Percentiles rank a stretch among this genome's conserved stretches.
phyloP scores from a whole-genome alignment of 331 rosid genomes.

The Quercus phellos region DNA sequence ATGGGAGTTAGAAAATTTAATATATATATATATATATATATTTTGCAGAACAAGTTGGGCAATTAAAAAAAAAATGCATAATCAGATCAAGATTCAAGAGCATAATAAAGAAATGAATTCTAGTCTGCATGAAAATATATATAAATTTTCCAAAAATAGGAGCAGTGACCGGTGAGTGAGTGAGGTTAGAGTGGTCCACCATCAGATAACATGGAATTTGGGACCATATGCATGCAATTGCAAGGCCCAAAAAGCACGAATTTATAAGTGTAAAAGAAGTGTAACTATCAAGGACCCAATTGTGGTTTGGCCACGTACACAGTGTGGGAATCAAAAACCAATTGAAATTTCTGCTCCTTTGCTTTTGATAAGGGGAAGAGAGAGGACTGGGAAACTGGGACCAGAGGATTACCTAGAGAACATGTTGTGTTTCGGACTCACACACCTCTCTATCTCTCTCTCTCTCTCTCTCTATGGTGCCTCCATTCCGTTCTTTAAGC shows the following conservation, averaged over 20 bases:
- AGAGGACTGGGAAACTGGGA: not conserved
- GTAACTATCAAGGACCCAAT: slow-evolving; percentile 6
- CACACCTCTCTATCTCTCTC: too few species aligned
- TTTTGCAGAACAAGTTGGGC: not conserved
- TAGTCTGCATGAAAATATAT: not conserved
- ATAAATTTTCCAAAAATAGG: slow-evolving; percentile 5
- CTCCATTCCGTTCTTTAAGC: slow-evolving; percentile 25
- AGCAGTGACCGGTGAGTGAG: not conserved
- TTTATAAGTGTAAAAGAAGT: slow-evolving; percentile 13
- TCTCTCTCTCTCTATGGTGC: not conserved
- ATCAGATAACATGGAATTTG: slow-evolving; percentile 27
- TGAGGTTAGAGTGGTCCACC: slow-evolving; percentile 29
- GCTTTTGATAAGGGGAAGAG: slow-evolving; percentile 19
- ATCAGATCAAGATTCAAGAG: not conserved
- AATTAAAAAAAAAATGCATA: not conserved
- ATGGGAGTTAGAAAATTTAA: not conserved
- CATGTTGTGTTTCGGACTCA: slow-evolving; percentile 21
- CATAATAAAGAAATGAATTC: not conserved
- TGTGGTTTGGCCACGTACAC: slow-evolving; percentile 5
- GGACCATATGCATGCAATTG: slow-evolving; percentile 32
- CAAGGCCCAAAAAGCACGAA: slow-evolving; percentile 31
- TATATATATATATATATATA: too few species aligned
- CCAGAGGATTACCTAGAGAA: slow-evolving; percentile 11
- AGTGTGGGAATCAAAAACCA: slow-evolving; percentile 19
- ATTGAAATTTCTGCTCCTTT: not conserved